Evolutionary conservation across 2,329 filamentous ascomycete species (phyloP).

Genomic region (Fusarium robinianum): DNA sequence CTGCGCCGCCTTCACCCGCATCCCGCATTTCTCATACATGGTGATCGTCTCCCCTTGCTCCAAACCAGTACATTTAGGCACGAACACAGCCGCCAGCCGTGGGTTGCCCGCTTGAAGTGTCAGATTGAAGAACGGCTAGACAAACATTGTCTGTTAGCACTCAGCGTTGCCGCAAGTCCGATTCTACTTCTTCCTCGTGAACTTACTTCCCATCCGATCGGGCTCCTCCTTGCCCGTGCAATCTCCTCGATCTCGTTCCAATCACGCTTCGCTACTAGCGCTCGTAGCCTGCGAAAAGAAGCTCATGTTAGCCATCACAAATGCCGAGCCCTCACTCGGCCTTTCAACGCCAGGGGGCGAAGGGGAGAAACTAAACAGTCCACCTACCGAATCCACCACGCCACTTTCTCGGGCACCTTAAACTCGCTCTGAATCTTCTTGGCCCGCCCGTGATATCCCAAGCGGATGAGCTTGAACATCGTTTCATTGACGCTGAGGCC

Average conservation of each 20-base stretch:
- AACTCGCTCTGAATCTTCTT: constrained; percentile 91
- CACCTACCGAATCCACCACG: constrained; percentile 76
- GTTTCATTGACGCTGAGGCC: constrained; percentile 91
- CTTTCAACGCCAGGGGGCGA: constrained; percentile 15
- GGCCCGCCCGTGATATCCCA: constrained; percentile 82
- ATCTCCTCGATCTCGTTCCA: constrained; percentile 93
- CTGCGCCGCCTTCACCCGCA: constrained; percentile 86
- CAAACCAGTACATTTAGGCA: constrained; percentile 81
- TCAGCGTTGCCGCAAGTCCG: neutral
- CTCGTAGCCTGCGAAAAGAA: constrained; percentile 65
- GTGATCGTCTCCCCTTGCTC: constrained; percentile 71
- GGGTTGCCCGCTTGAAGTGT: constrained; percentile 87
- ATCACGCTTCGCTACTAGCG: constrained; percentile 85
- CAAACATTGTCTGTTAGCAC: constrained; percentile 19
- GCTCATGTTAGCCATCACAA: constrained; percentile 26
- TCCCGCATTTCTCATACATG: constrained; percentile 97
- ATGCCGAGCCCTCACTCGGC: constrained; percentile 1
- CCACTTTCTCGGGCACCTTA: constrained; percentile 87
- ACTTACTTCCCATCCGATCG: constrained; percentile 93
- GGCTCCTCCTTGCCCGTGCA: constrained; percentile 76
- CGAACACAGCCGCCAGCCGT: constrained; percentile 79
- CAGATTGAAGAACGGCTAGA: constrained; percentile 86
- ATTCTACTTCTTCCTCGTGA: constrained; percentile 3
- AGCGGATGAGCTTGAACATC: constrained; percentile 81
- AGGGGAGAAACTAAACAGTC: constrained; percentile 18